Base-by-base conservation (phyloP, 805 yeast genomes). In the Dipodascopsis uninucleata region DNA sequence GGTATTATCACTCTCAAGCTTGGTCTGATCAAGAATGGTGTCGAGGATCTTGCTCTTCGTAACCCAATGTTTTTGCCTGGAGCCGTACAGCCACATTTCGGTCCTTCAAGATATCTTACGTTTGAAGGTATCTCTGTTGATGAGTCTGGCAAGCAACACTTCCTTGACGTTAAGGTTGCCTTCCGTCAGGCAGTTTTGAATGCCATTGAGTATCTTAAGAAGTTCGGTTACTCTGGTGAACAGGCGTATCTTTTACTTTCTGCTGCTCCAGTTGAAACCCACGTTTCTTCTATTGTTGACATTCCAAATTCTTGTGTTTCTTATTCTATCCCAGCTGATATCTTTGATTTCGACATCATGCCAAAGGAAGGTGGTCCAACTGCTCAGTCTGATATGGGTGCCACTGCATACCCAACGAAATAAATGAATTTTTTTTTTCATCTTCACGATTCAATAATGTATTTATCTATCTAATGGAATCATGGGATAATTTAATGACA, bases 121-220 rank as follows among this genome's bases (percentile, higher is more conserved):
- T 74, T 74, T 57, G 76, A 74, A 60, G 78, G 78, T 3, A 74
- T 74, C 52, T 73, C 77, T 0, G 77, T 74, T 9, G 75, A 70
- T 54, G 77, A 73, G 51, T 45, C 55, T 2, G 78, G 78, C 3
- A 62, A 64, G 31, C 78, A 74, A 55, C 61, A 66, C 42, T 74
- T 58, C 53, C 60, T 74, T 41, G 70, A 71, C 54, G 69, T 77
- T 9, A 74, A 76, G n/a, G 69, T 70, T 9, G 77, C 78, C 3
- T 74, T 72, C 58, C 59, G 76, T 47, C 77, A 74, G 55, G 70
- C 78, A 2, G 73, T 76, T 57, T 56, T 74, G 17, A 51, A 77
- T 38, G 75, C 68, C 25, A 73, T 74, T 52, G 78, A 74, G 53
- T 74, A 74, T 58, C 64, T 74, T 51, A 62, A 75, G 46, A 57